Evolutionary conservation across 1,284 basidiomycete species (phyloP).

Genomic region (Phlebopus sp.): DNA sequence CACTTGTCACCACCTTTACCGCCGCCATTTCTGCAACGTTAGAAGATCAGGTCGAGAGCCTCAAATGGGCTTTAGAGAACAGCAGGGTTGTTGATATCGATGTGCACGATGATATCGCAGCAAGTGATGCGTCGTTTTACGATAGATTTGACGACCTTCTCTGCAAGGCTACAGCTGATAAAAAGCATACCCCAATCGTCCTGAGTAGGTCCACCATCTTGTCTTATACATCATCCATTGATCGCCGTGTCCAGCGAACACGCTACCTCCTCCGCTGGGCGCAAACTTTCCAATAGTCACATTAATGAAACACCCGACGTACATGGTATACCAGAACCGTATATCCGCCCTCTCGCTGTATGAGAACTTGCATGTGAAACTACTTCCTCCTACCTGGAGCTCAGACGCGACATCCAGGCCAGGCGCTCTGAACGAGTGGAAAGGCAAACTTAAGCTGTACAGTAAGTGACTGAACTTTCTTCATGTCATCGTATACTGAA

Average conservation of each 20-base stretch:
- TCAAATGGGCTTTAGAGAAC: conserved; percentile 62
- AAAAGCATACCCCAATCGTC: conserved; percentile 58
- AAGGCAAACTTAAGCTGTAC: conserved; percentile 84
- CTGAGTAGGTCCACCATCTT: conserved; percentile 55
- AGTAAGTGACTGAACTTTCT: conserved; percentile 55
- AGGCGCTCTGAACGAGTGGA: conserved; percentile 63
- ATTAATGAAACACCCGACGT: conserved; percentile 71
- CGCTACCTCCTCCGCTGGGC: conserved; percentile 82
- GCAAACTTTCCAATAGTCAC: conserved; percentile 70
- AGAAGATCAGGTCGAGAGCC: conserved; percentile 34
- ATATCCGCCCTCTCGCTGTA: conserved; percentile 76
- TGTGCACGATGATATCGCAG: conserved; percentile 50
- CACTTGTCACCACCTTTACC: conserved; percentile 56
- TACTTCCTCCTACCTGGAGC: conserved; percentile 73
- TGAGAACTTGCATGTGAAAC: conserved; percentile 72
- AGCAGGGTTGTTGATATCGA: conserved; percentile 68
- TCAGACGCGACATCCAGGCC: conserved; percentile 22
- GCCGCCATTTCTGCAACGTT: conserved; percentile 40
- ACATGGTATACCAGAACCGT: conserved; percentile 72
- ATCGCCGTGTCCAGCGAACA: conserved; percentile 55
- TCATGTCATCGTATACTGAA: conserved; percentile 1
- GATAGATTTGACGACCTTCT: conserved; percentile 76
- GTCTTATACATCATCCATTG: conserved; percentile 8
- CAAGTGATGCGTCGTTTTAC: conserved; percentile 50
- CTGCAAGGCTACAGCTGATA: conserved; percentile 50